Conservation (phyloP, 495 filamentous ascomycete species). For the Aspergillus carlsbadensis region DNA sequence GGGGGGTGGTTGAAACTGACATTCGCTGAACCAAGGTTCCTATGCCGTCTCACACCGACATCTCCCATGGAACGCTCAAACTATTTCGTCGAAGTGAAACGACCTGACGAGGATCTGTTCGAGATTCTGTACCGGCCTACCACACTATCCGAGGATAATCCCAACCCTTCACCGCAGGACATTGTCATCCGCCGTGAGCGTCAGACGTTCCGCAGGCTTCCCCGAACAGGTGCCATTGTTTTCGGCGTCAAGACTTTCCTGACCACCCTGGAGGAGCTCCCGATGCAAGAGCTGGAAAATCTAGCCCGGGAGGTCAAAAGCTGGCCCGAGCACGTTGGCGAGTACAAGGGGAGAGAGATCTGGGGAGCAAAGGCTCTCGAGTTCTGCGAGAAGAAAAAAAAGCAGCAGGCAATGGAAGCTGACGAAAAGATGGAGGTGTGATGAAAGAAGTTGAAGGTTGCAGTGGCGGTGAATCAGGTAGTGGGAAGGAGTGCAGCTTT, state of each 20-base stretch:
- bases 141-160: slow-evolving; percentile 33
- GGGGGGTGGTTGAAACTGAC: slow-evolving; percentile 1
- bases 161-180: slow-evolving; percentile 35
- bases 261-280: slow-evolving; percentile 44
- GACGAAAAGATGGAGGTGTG: slow-evolving; percentile 28
- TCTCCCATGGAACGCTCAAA: slow-evolving; percentile 54
- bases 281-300: slow-evolving; percentile 42
- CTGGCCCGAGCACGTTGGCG: slow-evolving; percentile 52
- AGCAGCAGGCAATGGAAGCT: slow-evolving; percentile 7
- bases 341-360: slow-evolving; percentile 51
- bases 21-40: slow-evolving; percentile 35
- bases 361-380: slow-evolving; percentile 49
- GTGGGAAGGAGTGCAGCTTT: neutral
- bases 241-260: slow-evolving; percentile 58
- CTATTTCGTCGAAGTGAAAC: slow-evolving; percentile 52
- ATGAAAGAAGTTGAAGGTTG: neutral
- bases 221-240: slow-evolving; percentile 45
- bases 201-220: slow-evolving; percentile 55
- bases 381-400: slow-evolving; percentile 34
- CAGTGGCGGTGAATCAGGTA: neutral
- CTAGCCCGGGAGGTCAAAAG: slow-evolving; percentile 48
- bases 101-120: slow-evolving; percentile 40
- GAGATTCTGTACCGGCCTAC: slow-evolving; percentile 40
- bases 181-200: slow-evolving; percentile 53
- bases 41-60: slow-evolving; percentile 43